Evolutionary conservation across 106 monocot genomes (phyloP).

Genomic region (Xerophyta viscosa): DNA sequence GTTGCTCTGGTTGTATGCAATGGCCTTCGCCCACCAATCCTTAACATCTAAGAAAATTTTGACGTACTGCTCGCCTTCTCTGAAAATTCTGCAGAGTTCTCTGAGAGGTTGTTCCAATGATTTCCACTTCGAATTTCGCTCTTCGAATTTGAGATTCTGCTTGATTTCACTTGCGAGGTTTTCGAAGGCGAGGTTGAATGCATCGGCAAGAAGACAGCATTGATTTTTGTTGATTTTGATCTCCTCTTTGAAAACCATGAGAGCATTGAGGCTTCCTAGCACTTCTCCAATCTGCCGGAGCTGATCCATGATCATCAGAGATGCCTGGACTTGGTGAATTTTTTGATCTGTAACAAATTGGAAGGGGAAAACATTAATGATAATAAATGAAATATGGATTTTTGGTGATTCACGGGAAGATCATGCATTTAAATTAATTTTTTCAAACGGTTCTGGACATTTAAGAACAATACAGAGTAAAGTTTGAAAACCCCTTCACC

Average conservation of each 20-base stretch:
- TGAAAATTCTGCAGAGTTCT: conserved; percentile 45
- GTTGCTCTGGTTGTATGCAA: conserved; percentile 22
- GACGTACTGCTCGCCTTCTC: conserved; percentile 52
- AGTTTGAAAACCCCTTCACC: too few species aligned
- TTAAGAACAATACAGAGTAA: too few species aligned
- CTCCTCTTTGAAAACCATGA: conserved; percentile 55
- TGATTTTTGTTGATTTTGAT: conserved; percentile 49
- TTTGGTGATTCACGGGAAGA: too few species aligned
- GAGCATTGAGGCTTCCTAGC: conserved; percentile 42
- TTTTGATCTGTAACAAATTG: too few species aligned
- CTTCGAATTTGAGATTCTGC: conserved; percentile 35
- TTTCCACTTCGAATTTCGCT: conserved; percentile 59
- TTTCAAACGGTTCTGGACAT: too few species aligned
- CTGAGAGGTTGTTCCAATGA: conserved; percentile 39
- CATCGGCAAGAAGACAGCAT: conserved; percentile 50
- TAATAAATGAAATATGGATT: too few species aligned
- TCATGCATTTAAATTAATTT: too few species aligned
- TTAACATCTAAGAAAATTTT: conserved; percentile 34
- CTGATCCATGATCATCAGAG: conserved; percentile 45
- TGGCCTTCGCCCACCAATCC: conserved; percentile 47
- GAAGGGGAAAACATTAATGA: too few species aligned
- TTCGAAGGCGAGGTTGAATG: conserved; percentile 37
- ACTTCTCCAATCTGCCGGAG: conserved; percentile 58
- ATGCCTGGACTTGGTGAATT: too few species aligned
- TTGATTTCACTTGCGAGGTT: conserved; percentile 31